These are phyloP conservation scores for Microdochium nivale DNA, from an alignment of 2,329 filamentous ascomycete species.

Conservation along the genomic window DNA sequence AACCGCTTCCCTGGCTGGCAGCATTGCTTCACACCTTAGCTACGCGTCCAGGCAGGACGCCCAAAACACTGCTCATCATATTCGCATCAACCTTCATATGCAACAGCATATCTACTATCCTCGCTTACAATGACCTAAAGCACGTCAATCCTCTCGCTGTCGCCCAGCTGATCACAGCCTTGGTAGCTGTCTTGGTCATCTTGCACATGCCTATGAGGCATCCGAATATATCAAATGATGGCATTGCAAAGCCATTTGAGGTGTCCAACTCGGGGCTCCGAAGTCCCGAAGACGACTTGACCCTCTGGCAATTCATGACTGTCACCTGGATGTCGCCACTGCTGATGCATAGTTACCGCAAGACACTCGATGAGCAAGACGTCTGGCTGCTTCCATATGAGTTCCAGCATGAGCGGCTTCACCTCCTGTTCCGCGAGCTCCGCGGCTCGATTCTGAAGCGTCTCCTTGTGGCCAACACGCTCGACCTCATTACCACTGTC, in stretches of 20 bases:
- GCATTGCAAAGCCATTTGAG: constrained; percentile 51
- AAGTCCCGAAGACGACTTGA: constrained; percentile 69
- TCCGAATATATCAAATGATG: constrained; percentile 30
- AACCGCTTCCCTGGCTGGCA: constrained; percentile 29
- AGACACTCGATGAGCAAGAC: constrained; percentile 67
- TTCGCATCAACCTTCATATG: constrained; percentile 25
- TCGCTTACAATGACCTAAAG: constrained; percentile 19
- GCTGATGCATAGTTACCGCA: constrained; percentile 53
- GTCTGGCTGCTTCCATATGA: constrained; percentile 75
- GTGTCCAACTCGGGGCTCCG: constrained; percentile 52
- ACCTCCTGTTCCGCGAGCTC: constrained; percentile 65
- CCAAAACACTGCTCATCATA: constrained; percentile 28
- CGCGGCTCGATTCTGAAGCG: constrained; percentile 63
- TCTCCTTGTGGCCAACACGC: constrained; percentile 65
- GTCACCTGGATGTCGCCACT: constrained; percentile 76
- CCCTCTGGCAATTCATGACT: constrained; percentile 74
- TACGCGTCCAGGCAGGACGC: constrained; percentile 30
- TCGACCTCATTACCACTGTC: constrained; percentile 66
- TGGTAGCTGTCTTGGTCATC: constrained; percentile 42
- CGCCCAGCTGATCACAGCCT: constrained; percentile 27
- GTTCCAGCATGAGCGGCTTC: constrained; percentile 71
- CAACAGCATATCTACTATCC: constrained; percentile 14
- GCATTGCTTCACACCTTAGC: constrained; percentile 25
- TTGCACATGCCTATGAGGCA: constrained; percentile 64
- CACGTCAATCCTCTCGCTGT: constrained; percentile 21